These are phyloP conservation scores for Sungouiella blattae DNA, from an alignment of 805 yeast genomes.

Conservation along the genomic window DNA sequence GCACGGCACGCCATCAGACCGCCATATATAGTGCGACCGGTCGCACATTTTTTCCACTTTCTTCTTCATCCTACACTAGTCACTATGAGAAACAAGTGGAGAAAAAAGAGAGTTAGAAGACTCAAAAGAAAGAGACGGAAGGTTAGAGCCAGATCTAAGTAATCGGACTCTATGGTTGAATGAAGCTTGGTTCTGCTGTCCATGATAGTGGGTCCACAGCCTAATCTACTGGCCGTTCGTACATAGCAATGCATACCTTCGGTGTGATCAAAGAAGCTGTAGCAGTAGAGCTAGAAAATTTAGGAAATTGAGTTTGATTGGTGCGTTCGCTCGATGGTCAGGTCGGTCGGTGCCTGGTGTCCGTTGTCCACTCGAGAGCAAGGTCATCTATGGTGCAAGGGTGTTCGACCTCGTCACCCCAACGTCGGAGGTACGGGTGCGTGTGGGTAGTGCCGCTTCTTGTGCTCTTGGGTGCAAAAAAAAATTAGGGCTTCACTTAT, in stretches of 20 bases:
- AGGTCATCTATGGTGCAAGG: no score
- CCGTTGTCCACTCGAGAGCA: no score
- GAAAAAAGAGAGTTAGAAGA: constrained; percentile 99
- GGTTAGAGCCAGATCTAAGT: constrained; percentile 99
- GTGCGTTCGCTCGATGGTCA: no score
- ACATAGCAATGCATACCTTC: constrained; percentile 17
- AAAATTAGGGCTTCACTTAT: no score
- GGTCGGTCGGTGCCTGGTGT: no score
- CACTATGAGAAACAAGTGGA: constrained; percentile 95
- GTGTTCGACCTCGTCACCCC: no score
- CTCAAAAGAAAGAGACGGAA: constrained; percentile 99
- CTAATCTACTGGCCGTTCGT: no score
- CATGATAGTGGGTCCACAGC: no score
- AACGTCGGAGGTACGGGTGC: neutral
- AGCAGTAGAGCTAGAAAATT: no score
- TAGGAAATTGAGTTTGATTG: no score
- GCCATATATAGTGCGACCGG: constrained; percentile 18
- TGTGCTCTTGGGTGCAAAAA: neutral
- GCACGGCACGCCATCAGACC: constrained; percentile 21
- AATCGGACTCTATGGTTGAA: no score
- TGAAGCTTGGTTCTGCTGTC: no score
- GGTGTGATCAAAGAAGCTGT: constrained; percentile 13
- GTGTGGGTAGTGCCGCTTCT: neutral
- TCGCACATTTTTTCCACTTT: constrained; percentile 17
- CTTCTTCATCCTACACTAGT: constrained; percentile 21